Percentiles rank a stretch among this genome's conserved stretches.
Evolutionary conservation across 176 grass and related monocot species (phyloP).

Genomic region (Otatea glauca): DNA sequence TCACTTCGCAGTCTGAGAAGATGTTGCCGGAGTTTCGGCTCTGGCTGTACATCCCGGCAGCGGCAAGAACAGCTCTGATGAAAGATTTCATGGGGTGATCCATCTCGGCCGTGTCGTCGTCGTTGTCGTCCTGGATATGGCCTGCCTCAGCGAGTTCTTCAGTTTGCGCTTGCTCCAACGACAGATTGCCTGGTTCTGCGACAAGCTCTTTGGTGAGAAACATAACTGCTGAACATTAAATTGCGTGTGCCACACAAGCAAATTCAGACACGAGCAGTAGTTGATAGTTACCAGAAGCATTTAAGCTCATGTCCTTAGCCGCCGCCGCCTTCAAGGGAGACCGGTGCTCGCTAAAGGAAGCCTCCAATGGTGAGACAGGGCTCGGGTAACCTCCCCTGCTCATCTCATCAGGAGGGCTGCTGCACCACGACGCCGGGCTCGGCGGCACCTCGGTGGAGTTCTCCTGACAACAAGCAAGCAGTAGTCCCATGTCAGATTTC

Average conservation of each 20-base stretch:
- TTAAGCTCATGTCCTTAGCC: slow-evolving; percentile 47
- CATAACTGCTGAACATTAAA: background rate
- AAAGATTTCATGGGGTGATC: slow-evolving; percentile 63
- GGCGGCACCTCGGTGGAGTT: slow-evolving; percentile 97
- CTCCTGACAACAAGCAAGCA: slow-evolving; percentile 61
- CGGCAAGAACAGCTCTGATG: slow-evolving; percentile 60
- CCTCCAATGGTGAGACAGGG: slow-evolving; percentile 83
- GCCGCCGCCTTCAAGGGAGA: slow-evolving; percentile 42
- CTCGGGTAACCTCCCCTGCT: slow-evolving; percentile 80
- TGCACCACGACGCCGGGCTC: slow-evolving; percentile 89
- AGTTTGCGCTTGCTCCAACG: slow-evolving; percentile 38
- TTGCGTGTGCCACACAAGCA: background rate
- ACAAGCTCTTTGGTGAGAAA: background rate
- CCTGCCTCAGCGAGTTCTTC: slow-evolving; percentile 44
- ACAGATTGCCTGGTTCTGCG: slow-evolving; percentile 37
- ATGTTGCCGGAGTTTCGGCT: slow-evolving; percentile 20
- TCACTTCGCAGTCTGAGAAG: slow-evolving; percentile 41
- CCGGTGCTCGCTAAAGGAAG: slow-evolving; percentile 64
- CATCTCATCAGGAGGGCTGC: slow-evolving; percentile 79
- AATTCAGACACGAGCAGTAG: slow-evolving; percentile 31
- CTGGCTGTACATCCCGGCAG: slow-evolving; percentile 54
- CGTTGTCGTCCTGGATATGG: slow-evolving; percentile 4
- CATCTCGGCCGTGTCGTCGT: slow-evolving; percentile 27
- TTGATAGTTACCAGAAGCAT: slow-evolving; percentile 50
- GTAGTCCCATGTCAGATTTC: slow-evolving; percentile 1